Evolutionary conservation across 176 grass and related monocot species (phyloP), one percentile per base, ranked within the genome.

Genomic region (Otatea glauca): DNA sequence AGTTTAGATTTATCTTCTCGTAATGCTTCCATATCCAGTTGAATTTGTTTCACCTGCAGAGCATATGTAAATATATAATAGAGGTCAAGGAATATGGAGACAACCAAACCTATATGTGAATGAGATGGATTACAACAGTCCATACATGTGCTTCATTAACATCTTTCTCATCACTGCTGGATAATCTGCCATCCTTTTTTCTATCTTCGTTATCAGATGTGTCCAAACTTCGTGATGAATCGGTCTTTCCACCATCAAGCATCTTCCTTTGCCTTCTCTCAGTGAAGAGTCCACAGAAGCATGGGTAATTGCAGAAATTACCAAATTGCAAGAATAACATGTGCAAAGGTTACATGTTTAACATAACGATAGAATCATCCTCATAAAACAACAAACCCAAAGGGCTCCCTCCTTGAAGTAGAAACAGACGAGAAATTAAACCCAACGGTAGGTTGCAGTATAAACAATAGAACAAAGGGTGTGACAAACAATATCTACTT

Each of bases 1-100:
- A 90, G 72, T 81, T 88, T 84, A 43, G 89, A 92, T 88, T 94
- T 97, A 77, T 90, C 87, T 85, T 94, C 94, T 45, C 61, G 66
- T 17, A 97, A 86, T 77, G 72, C 77, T 72, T 94, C 88, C 84
- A 97, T 83, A 48, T 90, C 91, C 70, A 90, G 69, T 60, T 88
- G 75, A 79, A 94, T 85, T 86, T 88, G 91, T 72, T 92, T 92
- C 58, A 94, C 43, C 94, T 97, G 76, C 53, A 80, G 25, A 53
- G 64, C 20, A 69, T 29, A 83, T 18, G 53, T n/a, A 75, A 70
- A 51, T 63, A 83, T 67, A 70, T 83, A 44, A 74, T 27, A 85
- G 25, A 85, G 71, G 45, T 34, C 32, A 54, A 81, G 38, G 47
- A 72, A 85, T 55, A 68, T 72, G 5, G 32, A 32, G 56, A 76